These are phyloP conservation scores for Dactylellina cionopaga DNA, from an alignment of 2,329 filamentous ascomycete genomes.

Conservation along the genomic window DNA sequence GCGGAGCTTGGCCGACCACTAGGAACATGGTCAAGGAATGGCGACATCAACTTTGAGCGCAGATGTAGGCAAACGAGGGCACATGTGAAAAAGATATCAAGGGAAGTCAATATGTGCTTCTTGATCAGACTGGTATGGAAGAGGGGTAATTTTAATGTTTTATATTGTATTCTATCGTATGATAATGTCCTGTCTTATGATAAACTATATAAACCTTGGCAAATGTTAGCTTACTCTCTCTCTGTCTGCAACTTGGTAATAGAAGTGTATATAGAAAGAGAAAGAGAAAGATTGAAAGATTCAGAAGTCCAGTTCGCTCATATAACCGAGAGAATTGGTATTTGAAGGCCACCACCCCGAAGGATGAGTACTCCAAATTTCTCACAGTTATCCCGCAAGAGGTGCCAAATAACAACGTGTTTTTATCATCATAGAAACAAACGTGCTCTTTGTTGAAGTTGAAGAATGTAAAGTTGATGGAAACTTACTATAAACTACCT, in stretches of 20 bases:
- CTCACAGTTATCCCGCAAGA: conserved; percentile 51
- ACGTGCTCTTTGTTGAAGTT: conserved; percentile 45
- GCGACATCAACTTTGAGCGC: conserved; percentile 18
- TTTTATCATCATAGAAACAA: too few species aligned
- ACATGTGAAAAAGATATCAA: conserved; percentile 8
- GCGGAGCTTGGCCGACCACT: conserved; percentile 26
- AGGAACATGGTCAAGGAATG: conserved; percentile 6
- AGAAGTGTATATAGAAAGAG: not conserved
- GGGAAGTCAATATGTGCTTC: not conserved
- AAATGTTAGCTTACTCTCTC: conserved; percentile 17
- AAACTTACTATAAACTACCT: too few species aligned
- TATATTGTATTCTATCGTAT: too few species aligned
- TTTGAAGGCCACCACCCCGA: conserved; percentile 2
- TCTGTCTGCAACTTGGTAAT: too few species aligned
- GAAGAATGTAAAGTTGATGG: too few species aligned
- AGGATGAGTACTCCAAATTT: conserved; percentile 11
- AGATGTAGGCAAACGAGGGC: not conserved
- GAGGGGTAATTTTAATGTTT: not conserved
- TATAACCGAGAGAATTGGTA: conserved; percentile 44
- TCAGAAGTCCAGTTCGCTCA: conserved; percentile 54
- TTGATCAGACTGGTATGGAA: too few species aligned
- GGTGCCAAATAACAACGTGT: too few species aligned
- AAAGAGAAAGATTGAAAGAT: conserved; percentile 14
- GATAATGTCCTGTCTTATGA: too few species aligned
- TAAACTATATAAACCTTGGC: too few species aligned